Evolutionary conservation across 2,329 filamentous ascomycete species (phyloP).

Genomic region (Coniochaeta ligniaria): DNA sequence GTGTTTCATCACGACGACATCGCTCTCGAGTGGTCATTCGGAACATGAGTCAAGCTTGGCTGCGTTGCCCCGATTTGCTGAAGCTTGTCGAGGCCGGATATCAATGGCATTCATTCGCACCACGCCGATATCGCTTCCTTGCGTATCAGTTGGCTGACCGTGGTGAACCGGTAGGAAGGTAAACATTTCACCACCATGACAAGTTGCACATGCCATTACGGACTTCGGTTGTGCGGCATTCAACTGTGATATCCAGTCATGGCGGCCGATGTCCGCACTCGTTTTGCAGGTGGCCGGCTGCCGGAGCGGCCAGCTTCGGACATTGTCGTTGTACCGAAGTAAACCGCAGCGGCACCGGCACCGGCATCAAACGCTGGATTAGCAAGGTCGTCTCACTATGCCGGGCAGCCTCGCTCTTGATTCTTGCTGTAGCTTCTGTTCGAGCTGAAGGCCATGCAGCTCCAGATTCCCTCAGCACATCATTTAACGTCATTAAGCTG

Average conservation of each 20-base stretch:
- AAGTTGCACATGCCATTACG: neutral
- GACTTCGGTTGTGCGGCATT: neutral
- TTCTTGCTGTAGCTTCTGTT: neutral
- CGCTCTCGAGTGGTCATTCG: neutral
- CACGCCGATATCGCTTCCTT: neutral
- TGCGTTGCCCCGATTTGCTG: neutral
- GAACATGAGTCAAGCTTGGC: neutral
- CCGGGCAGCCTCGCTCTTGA: neutral
- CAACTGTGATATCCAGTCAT: neutral
- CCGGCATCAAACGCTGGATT: neutral
- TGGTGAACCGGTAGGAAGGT: neutral
- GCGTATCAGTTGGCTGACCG: neutral
- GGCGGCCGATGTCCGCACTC: neutral
- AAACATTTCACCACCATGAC: neutral
- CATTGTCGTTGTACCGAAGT: neutral
- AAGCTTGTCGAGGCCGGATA: neutral
- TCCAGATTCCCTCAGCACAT: neutral
- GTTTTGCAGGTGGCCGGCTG: neutral
- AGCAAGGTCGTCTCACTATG: neutral
- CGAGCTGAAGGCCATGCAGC: neutral
- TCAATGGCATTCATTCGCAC: neutral
- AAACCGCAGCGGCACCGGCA: neutral
- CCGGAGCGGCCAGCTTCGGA: neutral
- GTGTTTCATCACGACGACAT: neutral
- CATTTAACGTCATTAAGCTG: neutral